Evolutionary conservation across 2,329 filamentous ascomycete genomes (phyloP).

Genomic region (Gnomoniopsis sp.): DNA sequence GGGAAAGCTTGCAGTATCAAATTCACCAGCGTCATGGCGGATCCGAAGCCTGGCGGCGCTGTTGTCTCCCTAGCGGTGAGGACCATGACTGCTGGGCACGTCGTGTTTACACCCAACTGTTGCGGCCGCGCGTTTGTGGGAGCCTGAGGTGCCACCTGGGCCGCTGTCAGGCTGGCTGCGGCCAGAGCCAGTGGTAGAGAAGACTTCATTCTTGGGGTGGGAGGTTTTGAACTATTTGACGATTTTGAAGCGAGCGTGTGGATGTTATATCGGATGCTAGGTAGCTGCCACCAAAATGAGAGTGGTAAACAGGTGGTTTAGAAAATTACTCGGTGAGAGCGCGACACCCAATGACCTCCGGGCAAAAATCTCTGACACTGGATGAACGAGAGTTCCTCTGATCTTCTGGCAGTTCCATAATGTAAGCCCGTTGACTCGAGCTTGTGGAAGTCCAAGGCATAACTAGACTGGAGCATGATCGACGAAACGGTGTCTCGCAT

Average conservation of each 20-base stretch:
- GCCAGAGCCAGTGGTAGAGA: neutral
- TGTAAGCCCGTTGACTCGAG: neutral
- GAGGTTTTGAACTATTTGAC: neutral
- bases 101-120: neutral
- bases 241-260: neutral
- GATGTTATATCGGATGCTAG: neutral
- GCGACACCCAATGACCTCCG: no score
- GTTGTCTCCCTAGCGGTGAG: conserved; percentile 50
- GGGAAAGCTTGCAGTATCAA: conserved; percentile 36
- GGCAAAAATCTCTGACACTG: no score
- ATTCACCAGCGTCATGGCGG: conserved; percentile 40
- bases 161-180: neutral
- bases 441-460: neutral
- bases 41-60: conserved; percentile 41
- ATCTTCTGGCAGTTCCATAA: neutral
- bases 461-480: neutral
- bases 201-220: neutral
- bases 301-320: no score
- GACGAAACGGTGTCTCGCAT: neutral
- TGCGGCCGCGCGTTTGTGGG: neutral
- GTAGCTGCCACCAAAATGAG: neutral
- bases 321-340: no score
- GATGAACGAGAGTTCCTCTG: neutral
- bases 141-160: neutral
- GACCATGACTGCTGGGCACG: conserved; percentile 43